phyloP scores from a whole-genome alignment of 2,329 filamentous ascomycete genomes.

The Pseudohalonectria lignicola region DNA sequence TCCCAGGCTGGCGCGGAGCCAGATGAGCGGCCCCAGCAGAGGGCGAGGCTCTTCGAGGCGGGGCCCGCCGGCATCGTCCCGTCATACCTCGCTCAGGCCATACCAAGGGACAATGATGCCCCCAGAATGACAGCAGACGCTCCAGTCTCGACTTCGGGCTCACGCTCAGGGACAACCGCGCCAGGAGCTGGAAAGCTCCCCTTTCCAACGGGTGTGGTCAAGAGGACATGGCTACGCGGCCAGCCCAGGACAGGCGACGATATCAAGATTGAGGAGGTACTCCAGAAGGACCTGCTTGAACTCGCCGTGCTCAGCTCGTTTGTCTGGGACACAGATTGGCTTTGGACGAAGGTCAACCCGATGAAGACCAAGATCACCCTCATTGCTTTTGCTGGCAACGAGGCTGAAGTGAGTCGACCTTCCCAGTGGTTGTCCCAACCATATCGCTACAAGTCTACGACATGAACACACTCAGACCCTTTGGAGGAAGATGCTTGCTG shows the following conservation, averaged over 20 bases:
- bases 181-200: constrained; percentile 16
- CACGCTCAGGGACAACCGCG: too few relatives aligned
- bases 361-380: constrained; percentile 50
- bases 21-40: constrained; percentile 4
- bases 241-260: constrained; percentile 54
- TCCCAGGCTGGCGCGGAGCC: neutral
- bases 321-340: constrained; percentile 74
- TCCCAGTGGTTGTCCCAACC: too few relatives aligned
- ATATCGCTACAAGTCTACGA: too few relatives aligned
- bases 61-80: neutral
- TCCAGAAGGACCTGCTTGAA: constrained; percentile 61
- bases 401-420: constrained; percentile 40
- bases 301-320: constrained; percentile 80
- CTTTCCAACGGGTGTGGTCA: constrained; percentile 54
- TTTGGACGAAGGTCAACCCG: constrained; percentile 59
- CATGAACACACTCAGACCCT: too few relatives aligned
- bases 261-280: constrained; percentile 78
- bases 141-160: neutral
- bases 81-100: neutral
- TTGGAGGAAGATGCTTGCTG: too few relatives aligned
- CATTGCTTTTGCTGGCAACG: constrained; percentile 41
- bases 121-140: too few relatives aligned
- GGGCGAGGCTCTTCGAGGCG: neutral
- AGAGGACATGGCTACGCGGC: constrained; percentile 67
- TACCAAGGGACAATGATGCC: too few relatives aligned